Evolutionary conservation across 2,329 filamentous ascomycete genomes (phyloP), one percentile per base, ranked within the genome.

Genomic region (Zymoseptoria tritici): DNA sequence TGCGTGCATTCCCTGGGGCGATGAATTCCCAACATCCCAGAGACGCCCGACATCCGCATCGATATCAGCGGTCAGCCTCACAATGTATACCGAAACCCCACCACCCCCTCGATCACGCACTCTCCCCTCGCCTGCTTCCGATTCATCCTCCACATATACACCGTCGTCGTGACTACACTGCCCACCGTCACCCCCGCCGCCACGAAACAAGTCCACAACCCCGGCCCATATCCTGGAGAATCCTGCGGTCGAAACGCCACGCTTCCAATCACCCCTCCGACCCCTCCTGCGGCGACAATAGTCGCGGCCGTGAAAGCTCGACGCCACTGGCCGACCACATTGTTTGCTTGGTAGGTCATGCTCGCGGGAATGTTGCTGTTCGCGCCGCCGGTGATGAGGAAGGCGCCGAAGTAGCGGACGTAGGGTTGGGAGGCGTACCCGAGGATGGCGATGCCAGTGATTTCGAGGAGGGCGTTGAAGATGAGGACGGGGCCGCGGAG

Each of bases 311-410:
- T 58, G 19, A 52, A 52, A 6, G 50, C 50, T 52, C 50, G 50
- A 6, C 50, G 50, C 50, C 50, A 52, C 13, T 52, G 50, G 3
- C 50, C 50, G 22, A 52, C 7, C 5, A 93, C 86, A 73, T 93
- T 93, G 74, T 91, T 92, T 50, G 88, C 87, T 77, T 91, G 89
- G 75, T 90, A 92, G 0, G 88, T 81, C 78, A 93, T 84, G 52
- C 82, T 78, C 0, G 84, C 79, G 13, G 90, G 89, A 4, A 91
- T 79, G 71, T 92, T 93, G 62, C 85, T 81, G 74, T 91, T 90
- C 64, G 86, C 84, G 9, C 88, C 89, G 0, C 87, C 87, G 0
- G 87, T 87, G 24, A 84, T 81, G 51, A 92, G 76, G 76, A 91
- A 92, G 59, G 90, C 81, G 58, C 88, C 88, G 63, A 90, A 85